phyloP scores from a whole-genome alignment of 768 basidiomycete species.

The Postia placenta region DNA sequence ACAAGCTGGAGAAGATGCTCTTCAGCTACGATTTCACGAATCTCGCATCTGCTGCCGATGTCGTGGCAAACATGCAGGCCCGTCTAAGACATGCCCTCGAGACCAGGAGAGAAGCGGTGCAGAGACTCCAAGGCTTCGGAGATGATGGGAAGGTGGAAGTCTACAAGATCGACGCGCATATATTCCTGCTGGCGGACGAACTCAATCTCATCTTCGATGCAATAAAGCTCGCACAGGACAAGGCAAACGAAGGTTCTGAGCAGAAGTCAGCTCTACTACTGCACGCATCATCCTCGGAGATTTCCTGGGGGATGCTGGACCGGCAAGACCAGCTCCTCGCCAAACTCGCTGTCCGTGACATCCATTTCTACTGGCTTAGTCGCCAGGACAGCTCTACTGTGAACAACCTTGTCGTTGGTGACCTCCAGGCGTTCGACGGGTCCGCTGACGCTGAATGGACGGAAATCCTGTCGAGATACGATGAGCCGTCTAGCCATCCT shows the following conservation, averaged over 20 bases:
- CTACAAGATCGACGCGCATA: conserved; percentile 66
- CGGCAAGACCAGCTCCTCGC: conserved; percentile 66
- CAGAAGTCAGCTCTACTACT: conserved; percentile 78
- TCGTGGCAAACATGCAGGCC: conserved; percentile 66
- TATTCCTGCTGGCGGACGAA: conserved; percentile 67
- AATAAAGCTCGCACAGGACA: conserved; percentile 77
- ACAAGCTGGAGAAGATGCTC: conserved; percentile 74
- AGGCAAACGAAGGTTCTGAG: conserved; percentile 56
- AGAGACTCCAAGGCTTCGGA: conserved; percentile 31
- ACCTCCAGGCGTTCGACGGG: conserved; percentile 84
- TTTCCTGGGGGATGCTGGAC: conserved; percentile 90
- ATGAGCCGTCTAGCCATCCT: conserved; percentile 63
- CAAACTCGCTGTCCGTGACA: conserved; percentile 77
- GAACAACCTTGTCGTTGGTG: conserved; percentile 66
- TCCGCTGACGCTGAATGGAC: conserved; percentile 77
- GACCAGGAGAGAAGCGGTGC: conserved; percentile 37
- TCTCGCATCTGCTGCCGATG: conserved; percentile 59
- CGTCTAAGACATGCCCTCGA: conserved; percentile 63
- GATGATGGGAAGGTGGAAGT: conserved; percentile 48
- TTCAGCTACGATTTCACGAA: conserved; percentile 89
- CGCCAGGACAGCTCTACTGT: conserved; percentile 84
- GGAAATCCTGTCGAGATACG: conserved; percentile 79
- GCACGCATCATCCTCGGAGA: conserved; percentile 76
- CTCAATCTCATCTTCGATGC: conserved; percentile 83
- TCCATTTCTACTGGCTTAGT: conserved; percentile 77